Percentiles rank a stretch among this genome's conserved stretches.
phyloP scores from a whole-genome alignment of 2,329 filamentous ascomycete species.

The Fusarium sp. region DNA sequence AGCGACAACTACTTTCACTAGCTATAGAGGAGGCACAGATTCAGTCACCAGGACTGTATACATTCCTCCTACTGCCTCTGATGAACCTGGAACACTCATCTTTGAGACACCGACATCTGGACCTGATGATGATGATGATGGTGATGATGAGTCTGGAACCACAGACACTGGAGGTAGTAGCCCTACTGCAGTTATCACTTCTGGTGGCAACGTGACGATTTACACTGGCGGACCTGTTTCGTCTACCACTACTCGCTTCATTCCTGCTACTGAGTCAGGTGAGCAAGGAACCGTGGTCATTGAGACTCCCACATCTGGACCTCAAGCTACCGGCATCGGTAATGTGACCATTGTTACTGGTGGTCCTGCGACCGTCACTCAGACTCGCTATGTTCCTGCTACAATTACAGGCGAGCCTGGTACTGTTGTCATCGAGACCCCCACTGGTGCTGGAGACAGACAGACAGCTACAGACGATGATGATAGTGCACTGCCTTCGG shows the following conservation, averaged over 20 bases:
- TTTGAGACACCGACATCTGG: constrained; percentile 1
- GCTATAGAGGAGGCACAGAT: not conserved
- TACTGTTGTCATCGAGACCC: constrained; percentile 23
- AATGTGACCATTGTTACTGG: constrained; percentile 11
- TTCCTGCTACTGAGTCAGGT: not conserved
- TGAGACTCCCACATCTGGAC: constrained; percentile 18
- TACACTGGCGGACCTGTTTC: constrained; percentile 11
- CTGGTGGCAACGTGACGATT: constrained; percentile 7
- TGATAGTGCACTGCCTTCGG: not conserved
- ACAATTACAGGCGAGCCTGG: constrained; percentile 1
- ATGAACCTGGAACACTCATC: constrained; percentile 4
- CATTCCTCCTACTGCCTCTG: not conserved
- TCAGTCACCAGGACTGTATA: constrained; percentile 8
- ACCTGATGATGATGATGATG: not conserved
- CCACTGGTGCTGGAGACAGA: not conserved
- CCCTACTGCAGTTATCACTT: not conserved
- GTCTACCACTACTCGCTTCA: not conserved
- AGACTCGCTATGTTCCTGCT: constrained; percentile 14
- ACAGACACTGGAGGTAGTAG: not conserved
- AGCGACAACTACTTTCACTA: not conserved
- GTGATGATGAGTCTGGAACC: not conserved
- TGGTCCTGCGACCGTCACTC: not conserved
- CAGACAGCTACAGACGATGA: not conserved
- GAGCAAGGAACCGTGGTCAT: constrained; percentile 14
- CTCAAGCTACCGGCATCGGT: constrained; percentile 6